Conservation (phyloP, 805 yeast species). For the Lipomyces yamanashiensis region DNA sequence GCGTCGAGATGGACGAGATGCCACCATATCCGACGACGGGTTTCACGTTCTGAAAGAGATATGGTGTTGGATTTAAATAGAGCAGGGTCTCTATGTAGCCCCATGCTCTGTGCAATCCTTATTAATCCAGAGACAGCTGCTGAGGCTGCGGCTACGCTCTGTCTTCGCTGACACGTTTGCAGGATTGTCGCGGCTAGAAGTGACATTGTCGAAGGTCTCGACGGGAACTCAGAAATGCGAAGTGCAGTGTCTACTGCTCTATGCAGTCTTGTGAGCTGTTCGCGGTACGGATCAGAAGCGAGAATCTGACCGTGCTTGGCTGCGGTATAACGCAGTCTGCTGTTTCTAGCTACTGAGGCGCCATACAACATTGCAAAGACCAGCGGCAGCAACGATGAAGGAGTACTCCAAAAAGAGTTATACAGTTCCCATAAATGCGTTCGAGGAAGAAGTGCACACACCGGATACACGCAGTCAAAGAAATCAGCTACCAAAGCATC, state of each 20-base stretch:
- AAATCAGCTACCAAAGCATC: constrained; percentile 18
- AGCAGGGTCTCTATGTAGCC: constrained; percentile 28
- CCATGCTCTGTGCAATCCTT: constrained; percentile 29
- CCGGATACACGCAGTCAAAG: constrained; percentile 25
- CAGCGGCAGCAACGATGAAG: neutral
- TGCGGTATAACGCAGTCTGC: constrained; percentile 10
- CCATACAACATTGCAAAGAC: constrained; percentile 19
- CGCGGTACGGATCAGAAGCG: constrained; percentile 3
- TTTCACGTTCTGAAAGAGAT: neutral
- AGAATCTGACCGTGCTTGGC: neutral
- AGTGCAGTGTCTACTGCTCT: constrained; percentile 10
- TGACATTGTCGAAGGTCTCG: constrained; percentile 15
- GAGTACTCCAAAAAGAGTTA: constrained; percentile 13
- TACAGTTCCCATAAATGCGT: neutral
- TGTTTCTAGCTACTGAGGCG: constrained; percentile 16
- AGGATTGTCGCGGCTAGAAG: constrained; percentile 25
- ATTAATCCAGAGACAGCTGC: constrained; percentile 16
- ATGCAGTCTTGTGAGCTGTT: neutral
- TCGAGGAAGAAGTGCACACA: constrained; percentile 17
- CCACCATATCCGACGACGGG: constrained; percentile 28
- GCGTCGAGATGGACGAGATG: constrained; percentile 26
- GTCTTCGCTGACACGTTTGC: constrained; percentile 18
- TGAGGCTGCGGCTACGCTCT: constrained; percentile 13
- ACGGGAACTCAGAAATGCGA: constrained; percentile 12
- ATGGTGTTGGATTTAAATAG: constrained; percentile 5